Evolutionary conservation across 2,329 filamentous ascomycete species (phyloP).

Genomic region (Metarhizium album): DNA sequence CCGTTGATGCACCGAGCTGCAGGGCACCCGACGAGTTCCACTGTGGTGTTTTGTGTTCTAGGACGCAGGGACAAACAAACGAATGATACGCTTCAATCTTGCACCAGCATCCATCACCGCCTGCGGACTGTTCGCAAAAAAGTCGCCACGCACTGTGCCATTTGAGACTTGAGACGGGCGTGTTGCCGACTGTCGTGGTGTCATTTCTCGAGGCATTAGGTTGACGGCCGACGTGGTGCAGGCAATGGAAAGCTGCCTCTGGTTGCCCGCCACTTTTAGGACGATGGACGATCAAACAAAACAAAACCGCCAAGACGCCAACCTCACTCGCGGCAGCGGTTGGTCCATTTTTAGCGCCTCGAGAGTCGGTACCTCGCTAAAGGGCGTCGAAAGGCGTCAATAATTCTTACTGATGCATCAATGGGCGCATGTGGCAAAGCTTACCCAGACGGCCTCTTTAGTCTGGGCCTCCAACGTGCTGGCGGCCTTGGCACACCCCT

Average conservation of each 20-base stretch:
- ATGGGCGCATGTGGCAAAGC: not conserved
- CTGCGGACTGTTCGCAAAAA: too few relatives aligned
- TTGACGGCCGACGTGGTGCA: not conserved
- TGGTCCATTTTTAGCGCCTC: not conserved
- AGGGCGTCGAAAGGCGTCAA: not conserved
- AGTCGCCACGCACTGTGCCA: too few relatives aligned
- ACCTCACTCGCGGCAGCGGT: not conserved
- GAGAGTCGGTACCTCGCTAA: slow-evolving; percentile 3
- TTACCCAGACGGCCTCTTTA: too few relatives aligned
- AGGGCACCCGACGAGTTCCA: not conserved
- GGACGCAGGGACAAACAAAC: not conserved
- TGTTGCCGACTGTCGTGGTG: too few relatives aligned
- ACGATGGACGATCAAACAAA: not conserved
- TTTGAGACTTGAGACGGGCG: too few relatives aligned
- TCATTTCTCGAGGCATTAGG: too few relatives aligned
- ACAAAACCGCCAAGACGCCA: not conserved
- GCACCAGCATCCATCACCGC: too few relatives aligned
- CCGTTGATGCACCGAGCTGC: not conserved
- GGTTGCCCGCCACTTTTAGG: not conserved
- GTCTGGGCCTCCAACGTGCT: too few relatives aligned
- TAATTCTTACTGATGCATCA: too few relatives aligned
- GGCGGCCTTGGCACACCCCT: too few relatives aligned
- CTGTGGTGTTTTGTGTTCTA: not conserved
- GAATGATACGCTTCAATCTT: not conserved
- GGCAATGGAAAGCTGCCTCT: not conserved